A percentile compares a stretch with the other conserved stretches of the same genome.
phyloP scores from a whole-genome alignment of 345 rosid species.

The Citrus unshiu region DNA sequence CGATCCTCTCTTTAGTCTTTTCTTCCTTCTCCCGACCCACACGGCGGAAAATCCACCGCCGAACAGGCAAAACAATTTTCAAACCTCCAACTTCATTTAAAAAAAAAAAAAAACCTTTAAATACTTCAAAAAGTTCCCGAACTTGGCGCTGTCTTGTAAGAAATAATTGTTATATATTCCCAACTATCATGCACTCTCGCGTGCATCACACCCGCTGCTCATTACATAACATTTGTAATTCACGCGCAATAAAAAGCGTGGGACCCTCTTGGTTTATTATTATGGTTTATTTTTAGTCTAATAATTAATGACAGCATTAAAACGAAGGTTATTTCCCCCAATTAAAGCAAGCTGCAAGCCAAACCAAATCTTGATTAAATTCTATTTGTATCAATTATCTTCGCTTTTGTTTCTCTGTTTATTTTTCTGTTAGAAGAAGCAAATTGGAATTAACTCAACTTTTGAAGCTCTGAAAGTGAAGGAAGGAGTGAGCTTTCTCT shows the following conservation, averaged over 20 bases:
- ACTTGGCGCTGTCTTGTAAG: background rate
- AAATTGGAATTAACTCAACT: background rate
- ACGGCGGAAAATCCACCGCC: background rate
- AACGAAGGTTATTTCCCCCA: constrained; percentile 1
- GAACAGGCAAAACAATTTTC: background rate
- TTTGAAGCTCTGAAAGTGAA: background rate
- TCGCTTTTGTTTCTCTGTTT: background rate
- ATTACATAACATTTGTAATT: background rate
- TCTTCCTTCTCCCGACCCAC: background rate
- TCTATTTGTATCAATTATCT: background rate
- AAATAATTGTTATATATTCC: background rate
- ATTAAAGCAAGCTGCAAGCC: constrained; percentile 1
- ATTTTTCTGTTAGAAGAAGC: background rate
- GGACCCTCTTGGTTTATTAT: background rate
- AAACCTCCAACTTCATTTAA: background rate
- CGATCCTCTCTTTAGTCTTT: background rate
- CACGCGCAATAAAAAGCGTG: constrained; percentile 11
- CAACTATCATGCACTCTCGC: background rate
- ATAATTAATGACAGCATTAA: background rate
- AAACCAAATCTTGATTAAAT: background rate
- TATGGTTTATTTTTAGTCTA: background rate
- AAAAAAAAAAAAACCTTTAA: too few species aligned
- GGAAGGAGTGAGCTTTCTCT: background rate
- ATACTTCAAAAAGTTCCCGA: background rate
- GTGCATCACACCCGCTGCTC: background rate